Base-by-base conservation (phyloP, 2,329 filamentous ascomycete species). In the Fusarium goolgardi region DNA sequence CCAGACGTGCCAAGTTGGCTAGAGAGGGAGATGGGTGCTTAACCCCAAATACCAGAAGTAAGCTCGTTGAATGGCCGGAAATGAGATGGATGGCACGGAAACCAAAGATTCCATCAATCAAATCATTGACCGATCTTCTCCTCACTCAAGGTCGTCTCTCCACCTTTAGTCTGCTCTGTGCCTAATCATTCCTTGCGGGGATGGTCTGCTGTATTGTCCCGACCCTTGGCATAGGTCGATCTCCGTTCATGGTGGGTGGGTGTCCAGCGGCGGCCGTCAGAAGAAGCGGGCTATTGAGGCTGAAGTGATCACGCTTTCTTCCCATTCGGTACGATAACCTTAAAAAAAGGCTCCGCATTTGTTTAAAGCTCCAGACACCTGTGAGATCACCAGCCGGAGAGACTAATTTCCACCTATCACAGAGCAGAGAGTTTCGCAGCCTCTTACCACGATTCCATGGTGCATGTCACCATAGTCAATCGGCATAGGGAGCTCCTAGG, bases 1-100 rank as follows among this genome's bases (percentile, higher is more conserved):
- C 89, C 90, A 9, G 76, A 70, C 31, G 76, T 91, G 51, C 90
- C 90, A 5, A 78, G 69, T 21, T 92, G 90, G 90, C 76, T 91
- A 70, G 77, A 77, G 75, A 79, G 78, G 34, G 84, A 86, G 78
- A 85, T 89, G 70, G 62, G 50, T 49, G 60, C 55, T 59, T 69
- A 63, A 63, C 59, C 63, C 63, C 65, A 67, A 71, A 41, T 64
- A 29, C 40, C 23, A 32, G 37, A 43, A 20, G 32, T 35, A 51
- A 39, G 47, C 47, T 54, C 32, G 50, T 54, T 29, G 53, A 64
- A n/a, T 69, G 61, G 64, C 52, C 41, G 67, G 66, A 60, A 55
- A 55, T 45, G 41, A 54, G 40, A 55, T 55, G 27, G 43, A 51
- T n/a, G 44, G 10, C 15, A 43, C 47, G 59, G 65, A 51, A 72